Percentiles rank a stretch among this genome's conserved stretches.
Evolutionary conservation across 1,284 basidiomycete species (phyloP).

Genomic region (Trametes sp.): DNA sequence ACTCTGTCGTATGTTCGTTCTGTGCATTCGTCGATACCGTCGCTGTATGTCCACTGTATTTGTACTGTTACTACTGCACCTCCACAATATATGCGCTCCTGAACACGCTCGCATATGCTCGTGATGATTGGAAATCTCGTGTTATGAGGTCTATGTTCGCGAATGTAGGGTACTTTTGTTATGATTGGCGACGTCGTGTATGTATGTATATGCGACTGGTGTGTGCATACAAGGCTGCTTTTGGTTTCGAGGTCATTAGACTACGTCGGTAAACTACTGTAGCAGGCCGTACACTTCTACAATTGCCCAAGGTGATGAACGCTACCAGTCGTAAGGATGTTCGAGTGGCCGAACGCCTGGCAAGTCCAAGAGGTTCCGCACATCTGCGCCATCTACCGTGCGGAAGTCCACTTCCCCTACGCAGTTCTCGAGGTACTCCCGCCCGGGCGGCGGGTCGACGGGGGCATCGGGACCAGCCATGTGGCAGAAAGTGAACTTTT

Average conservation of each 20-base stretch:
- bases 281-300: background rate
- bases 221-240: too few species aligned
- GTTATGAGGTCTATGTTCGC: too few species aligned
- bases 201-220: too few species aligned
- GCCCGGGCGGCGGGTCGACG: background rate
- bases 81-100: background rate
- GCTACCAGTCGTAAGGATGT: conserved; percentile 5
- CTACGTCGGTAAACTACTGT: background rate
- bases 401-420: background rate
- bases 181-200: too few species aligned
- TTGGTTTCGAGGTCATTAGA: background rate
- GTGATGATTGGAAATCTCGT: too few species aligned
- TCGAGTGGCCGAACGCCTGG: conserved; percentile 7
- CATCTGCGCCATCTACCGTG: background rate
- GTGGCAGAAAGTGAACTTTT: conserved; percentile 3
- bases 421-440: background rate
- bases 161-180: too few species aligned
- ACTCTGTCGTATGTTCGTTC: background rate
- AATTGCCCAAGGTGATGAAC: too few species aligned
- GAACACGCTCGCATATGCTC: background rate
- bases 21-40: conserved; percentile 1
- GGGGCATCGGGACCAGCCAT: background rate
- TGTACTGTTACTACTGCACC: background rate
- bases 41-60: background rate
- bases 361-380: background rate